Evolutionary conservation across 495 filamentous ascomycete genomes (phyloP).

Genomic region (Aspergillus kassunensis): DNA sequence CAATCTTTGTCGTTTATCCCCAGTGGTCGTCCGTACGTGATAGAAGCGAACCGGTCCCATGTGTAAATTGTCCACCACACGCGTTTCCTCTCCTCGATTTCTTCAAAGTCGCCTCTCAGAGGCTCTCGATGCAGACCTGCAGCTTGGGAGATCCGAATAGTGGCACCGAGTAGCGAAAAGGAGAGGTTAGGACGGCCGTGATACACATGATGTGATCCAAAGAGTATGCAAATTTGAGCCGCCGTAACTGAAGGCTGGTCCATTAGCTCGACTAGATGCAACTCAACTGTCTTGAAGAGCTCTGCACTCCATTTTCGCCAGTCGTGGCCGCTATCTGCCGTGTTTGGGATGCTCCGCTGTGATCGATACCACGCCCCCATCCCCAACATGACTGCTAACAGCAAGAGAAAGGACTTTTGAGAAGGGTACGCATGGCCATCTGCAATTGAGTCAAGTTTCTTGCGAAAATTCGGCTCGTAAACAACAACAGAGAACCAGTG

Average conservation of each 20-base stretch:
- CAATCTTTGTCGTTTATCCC: conserved; percentile 36
- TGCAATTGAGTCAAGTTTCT: conserved; percentile 19
- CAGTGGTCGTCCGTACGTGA: conserved; percentile 31
- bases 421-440: conserved; percentile 25
- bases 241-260: conserved; percentile 27
- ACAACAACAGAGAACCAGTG: conserved; percentile 35
- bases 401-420: conserved; percentile 25
- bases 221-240: conserved; percentile 28
- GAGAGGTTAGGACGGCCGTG: conserved; percentile 33
- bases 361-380: conserved; percentile 34
- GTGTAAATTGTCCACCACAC: conserved; percentile 40
- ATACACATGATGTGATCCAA: conserved; percentile 34
- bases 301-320: conserved; percentile 14
- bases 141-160: conserved; percentile 33
- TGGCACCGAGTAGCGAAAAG: conserved; percentile 32
- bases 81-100: conserved; percentile 30
- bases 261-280: conserved; percentile 31
- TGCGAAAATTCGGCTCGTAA: conserved; percentile 29
- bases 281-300: conserved; percentile 20
- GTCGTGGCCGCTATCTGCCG: conserved; percentile 8
- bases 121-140: conserved; percentile 29
- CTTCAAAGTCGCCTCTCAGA: conserved; percentile 15
- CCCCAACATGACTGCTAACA: conserved; percentile 26
- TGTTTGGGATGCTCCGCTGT: conserved; percentile 7
- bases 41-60: conserved; percentile 35